Conservation (phyloP, 805 yeast species). For the Spathaspora arborariae region DNA sequence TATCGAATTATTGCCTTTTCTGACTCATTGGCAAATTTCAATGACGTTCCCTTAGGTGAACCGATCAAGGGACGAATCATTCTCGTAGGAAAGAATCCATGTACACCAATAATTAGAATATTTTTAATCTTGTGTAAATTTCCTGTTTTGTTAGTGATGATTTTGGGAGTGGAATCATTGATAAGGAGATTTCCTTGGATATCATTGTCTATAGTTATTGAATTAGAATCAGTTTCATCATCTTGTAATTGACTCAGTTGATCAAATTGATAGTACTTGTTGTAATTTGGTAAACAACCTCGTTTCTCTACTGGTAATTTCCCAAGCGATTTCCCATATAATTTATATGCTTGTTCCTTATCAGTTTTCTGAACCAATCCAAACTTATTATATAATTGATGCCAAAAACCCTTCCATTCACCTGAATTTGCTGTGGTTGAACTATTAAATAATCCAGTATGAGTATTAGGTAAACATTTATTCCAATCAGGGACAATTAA, state of each 20-base stretch:
- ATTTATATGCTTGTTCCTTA: slow-evolving; percentile 22
- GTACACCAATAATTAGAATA: slow-evolving; percentile 86
- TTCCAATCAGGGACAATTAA: slow-evolving; percentile 42
- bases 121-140: slow-evolving; percentile 42
- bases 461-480: slow-evolving; percentile 25
- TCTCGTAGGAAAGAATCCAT: slow-evolving; percentile 91
- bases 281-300: slow-evolving; percentile 38
- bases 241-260: slow-evolving; percentile 24
- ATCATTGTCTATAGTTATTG: slow-evolving; percentile 38
- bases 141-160: slow-evolving; percentile 24
- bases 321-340: slow-evolving; percentile 36
- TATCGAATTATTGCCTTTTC: slow-evolving; percentile 68
- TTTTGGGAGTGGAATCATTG: slow-evolving; percentile 14
- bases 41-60: slow-evolving; percentile 94
- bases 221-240: slow-evolving; percentile 25
- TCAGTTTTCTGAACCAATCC: slow-evolving; percentile 31
- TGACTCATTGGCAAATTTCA: slow-evolving; percentile 86
- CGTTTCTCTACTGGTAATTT: slow-evolving; percentile 33
- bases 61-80: slow-evolving; percentile 86
- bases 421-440: slow-evolving; percentile 3
- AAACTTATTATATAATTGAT: slow-evolving; percentile 29
- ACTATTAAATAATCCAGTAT: not conserved
- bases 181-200: slow-evolving; percentile 39
- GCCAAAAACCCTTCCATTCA: slow-evolving; percentile 34
- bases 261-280: slow-evolving; percentile 23